Base-by-base conservation (phyloP, 306 rosid genomes). In the Crotalaria pallida region DNA sequence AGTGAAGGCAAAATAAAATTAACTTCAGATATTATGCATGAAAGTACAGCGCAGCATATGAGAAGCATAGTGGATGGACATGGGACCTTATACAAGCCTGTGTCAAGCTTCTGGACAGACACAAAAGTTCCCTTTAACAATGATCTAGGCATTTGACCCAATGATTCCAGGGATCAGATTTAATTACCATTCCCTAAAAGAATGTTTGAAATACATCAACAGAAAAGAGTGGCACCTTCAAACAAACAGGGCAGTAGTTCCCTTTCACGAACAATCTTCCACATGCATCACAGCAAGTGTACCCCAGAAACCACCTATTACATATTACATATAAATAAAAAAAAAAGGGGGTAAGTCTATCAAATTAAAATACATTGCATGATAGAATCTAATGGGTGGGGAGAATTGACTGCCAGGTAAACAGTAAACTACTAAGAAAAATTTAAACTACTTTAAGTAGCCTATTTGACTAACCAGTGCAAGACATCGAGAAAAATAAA, bases 231-330 rank as follows among this genome's bases (percentile, higher is more conserved):
- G 26, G 51, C 79, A 95, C 99, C 99, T 95, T 95, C 86, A 95
- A 81, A 83, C 99, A 95, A 73, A 91, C 97, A 63, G 97, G 99
- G 71, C 99, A 95, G 70, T 95, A 95, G 74, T 95, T 95, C 27
- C 99, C 99, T 88, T 95, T 95, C 18, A 84, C 92, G 80, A 95
- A 95, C 83, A 95, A 86, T 80, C 99, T 86, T 71, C 99, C 99
- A 75, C 99, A 95, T 19, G 99, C 99, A 81, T 95, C 99, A 45
- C 99, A 95, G 79, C 96, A 89, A 60, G 99, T 95, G 80, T 91
- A 91, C 69, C 96, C 95, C 77, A 95, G 81, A 86, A 95, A 95
- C 99, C 99, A 95, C 87, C 99, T 95, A 79, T 58, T n/a, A n/a
- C n/a, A n/a, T n/a, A n/a, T n/a, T n/a, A n/a, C n/a, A n/a, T n/a